phyloP scores from a whole-genome alignment of 495 filamentous ascomycete species.

The Amphirosellinia nigrospora region DNA sequence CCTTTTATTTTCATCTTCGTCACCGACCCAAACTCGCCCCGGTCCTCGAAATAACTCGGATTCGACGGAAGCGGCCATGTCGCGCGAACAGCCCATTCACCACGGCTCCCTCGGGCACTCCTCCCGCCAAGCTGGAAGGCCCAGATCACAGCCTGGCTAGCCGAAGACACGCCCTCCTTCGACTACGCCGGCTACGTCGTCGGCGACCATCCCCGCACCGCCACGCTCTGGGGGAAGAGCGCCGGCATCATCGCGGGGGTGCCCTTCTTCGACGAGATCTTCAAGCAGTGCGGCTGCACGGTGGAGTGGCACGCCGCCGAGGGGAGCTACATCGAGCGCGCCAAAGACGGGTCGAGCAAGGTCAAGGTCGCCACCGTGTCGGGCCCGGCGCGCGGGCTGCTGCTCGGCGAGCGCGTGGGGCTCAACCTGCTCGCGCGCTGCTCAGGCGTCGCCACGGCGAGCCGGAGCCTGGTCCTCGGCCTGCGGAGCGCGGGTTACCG shows the following conservation, averaged over 20 bases:
- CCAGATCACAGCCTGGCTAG: slow-evolving; percentile 81
- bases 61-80: neutral
- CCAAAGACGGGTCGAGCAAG: slow-evolving; percentile 57
- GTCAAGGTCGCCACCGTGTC: slow-evolving; percentile 77
- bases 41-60: neutral
- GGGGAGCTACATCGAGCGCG: slow-evolving; percentile 65
- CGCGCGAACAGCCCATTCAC: slow-evolving; percentile 35
- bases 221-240: slow-evolving; percentile 87
- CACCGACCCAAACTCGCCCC: neutral
- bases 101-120: slow-evolving; percentile 79
- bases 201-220: slow-evolving; percentile 76
- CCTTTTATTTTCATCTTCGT: too few species aligned
- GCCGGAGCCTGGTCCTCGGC: slow-evolving; percentile 54
- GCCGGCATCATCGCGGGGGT: slow-evolving; percentile 86
- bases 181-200: slow-evolving; percentile 98
- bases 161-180: slow-evolving; percentile 93
- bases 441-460: slow-evolving; percentile 87
- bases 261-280: slow-evolving; percentile 96
- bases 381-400: slow-evolving; percentile 82
- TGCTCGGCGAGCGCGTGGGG: slow-evolving; percentile 91
- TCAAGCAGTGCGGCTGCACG: slow-evolving; percentile 83
- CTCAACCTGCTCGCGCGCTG: slow-evolving; percentile 91
- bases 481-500: slow-evolving; percentile 70
- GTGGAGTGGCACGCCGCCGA: slow-evolving; percentile 88
- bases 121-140: slow-evolving; percentile 85